phyloP scores from a whole-genome alignment of 495 filamentous ascomycete genomes.

The Xylaria castorea region DNA sequence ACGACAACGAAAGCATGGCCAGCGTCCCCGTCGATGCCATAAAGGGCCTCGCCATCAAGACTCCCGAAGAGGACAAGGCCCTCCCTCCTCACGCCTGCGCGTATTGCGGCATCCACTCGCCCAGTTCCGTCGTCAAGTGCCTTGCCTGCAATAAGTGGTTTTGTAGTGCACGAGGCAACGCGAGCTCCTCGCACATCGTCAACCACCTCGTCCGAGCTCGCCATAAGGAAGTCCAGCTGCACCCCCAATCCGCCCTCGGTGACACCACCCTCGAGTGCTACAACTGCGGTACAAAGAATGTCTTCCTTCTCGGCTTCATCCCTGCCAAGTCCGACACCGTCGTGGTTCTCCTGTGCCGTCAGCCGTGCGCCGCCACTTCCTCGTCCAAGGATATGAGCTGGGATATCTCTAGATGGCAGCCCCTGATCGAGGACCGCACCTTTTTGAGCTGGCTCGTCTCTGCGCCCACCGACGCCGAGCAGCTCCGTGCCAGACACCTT shows the following conservation, averaged over 20 bases:
- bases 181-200: constrained; percentile 96
- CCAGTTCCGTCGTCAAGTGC: constrained; percentile 94
- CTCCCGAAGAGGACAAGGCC: constrained; percentile 83
- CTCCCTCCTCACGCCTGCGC: constrained; percentile 96
- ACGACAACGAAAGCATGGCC: constrained; percentile 88
- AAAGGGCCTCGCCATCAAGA: constrained; percentile 68
- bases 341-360: constrained; percentile 93
- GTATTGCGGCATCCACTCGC: constrained; percentile 98
- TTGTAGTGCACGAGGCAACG: constrained; percentile 96
- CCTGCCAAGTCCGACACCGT: constrained; percentile 99
- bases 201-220: constrained; percentile 97
- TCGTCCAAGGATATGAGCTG: constrained; percentile 99
- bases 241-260: constrained; percentile 92
- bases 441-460: constrained; percentile 95
- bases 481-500: constrained; percentile 91
- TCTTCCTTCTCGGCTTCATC: constrained; percentile 98
- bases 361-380: constrained; percentile 91
- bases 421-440: constrained; percentile 94
- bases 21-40: constrained; percentile 81
- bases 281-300: constrained; percentile 99
- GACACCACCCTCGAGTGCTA: constrained; percentile 99
- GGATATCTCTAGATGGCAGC: constrained; percentile 98
- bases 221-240: constrained; percentile 98
- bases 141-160: constrained; percentile 98
- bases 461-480: constrained; percentile 89